Base-by-base conservation (phyloP, 2,329 filamentous ascomycete species). In the Scolecobasidium constrictum region DNA sequence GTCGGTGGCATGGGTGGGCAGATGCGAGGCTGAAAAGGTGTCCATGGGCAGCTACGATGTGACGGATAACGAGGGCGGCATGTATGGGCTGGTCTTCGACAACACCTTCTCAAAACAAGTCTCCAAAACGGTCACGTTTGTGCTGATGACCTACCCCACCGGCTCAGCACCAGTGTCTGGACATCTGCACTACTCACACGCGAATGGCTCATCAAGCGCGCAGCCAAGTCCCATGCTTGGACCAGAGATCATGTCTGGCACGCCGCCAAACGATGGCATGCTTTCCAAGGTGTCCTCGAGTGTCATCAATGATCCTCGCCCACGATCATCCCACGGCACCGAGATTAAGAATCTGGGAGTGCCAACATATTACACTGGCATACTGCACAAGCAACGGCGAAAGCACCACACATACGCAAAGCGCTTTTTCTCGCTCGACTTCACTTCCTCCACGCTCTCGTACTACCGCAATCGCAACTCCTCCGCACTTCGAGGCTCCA, bases 391-490 rank as follows among this genome's bases (percentile, higher is more conserved):
- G 71, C 80, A 92, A 54, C 77, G 88, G 50, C 78, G 92, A 46
- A 96, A 95, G 73, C 87, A 88, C 36, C 92, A 96, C 61, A 90
- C 90, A 35, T 93, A 87, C 61, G 92, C 92, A 4, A 77, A 86
- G 44, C 78, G 92, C 28, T 98, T 92, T 70, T 98, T 98, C 64
- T 95, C 90, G 1, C 71, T 98, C 43, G 92, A 98, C 60, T 96
- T 88, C 58, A 87, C 83, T 3, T 88, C 90, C 1, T 94, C 85
- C 48, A 96, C 92, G 0, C 68, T 98, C 22, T 96, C 92, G 1
- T 98, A 98, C 66, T 98, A 95, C 59, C 85, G 93, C 57, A 92
- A 90, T 59, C 82, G 86, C 36, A 90, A 93, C 56, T 94, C 90
- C 4, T 93, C 90, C 4, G 87, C 90, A 1, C 69, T 98, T 35